Conservation (phyloP, 169 alveolate genomes). For the Plasmodium gallinaceum region DNA sequence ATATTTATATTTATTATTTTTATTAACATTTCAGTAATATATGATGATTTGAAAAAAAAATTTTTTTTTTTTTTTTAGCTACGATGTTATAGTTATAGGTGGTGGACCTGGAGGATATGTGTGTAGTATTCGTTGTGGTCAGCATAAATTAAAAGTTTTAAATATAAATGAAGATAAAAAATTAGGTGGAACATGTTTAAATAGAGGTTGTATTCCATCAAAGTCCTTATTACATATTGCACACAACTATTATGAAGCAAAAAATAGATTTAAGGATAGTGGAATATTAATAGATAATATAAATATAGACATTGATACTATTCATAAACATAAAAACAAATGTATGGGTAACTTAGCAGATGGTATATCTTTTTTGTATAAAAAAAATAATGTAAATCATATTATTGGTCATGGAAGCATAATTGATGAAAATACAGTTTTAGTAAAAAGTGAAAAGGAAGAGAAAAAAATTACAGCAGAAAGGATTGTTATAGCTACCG, state of each 20-base stretch:
- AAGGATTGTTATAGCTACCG: constrained; percentile 91
- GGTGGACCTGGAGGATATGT: constrained; percentile 97
- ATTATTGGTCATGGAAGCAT: constrained; percentile 86
- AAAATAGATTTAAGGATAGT: constrained; percentile 61
- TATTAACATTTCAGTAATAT: too few relatives aligned
- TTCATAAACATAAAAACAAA: constrained; percentile 88
- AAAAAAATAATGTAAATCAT: constrained; percentile 94
- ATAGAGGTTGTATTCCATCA: constrained; percentile 99
- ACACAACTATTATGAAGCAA: constrained; percentile 90
- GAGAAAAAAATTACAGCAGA: constrained; percentile 60
- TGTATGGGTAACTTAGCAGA: constrained; percentile 91
- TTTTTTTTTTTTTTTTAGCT: constrained; percentile 66
- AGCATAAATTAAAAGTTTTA: constrained; percentile 95
- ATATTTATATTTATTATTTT: neutral
- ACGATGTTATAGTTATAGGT: constrained; percentile 92
- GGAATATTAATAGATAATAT: constrained; percentile 81
- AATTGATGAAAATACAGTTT: constrained; percentile 32
- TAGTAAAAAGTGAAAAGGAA: constrained; percentile 30
- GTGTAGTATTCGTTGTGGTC: constrained; percentile 97
- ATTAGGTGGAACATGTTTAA: constrained; percentile 98
- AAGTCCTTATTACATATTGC: constrained; percentile 95
- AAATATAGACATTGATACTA: constrained; percentile 86
- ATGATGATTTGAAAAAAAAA: neutral
- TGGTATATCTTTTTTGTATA: constrained; percentile 94
- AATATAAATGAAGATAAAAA: constrained; percentile 96